Percentiles rank a stretch among this genome's conserved stretches.
Conservation (phyloP, 1,284 basidiomycete genomes). For the Baeospora myosura region DNA sequence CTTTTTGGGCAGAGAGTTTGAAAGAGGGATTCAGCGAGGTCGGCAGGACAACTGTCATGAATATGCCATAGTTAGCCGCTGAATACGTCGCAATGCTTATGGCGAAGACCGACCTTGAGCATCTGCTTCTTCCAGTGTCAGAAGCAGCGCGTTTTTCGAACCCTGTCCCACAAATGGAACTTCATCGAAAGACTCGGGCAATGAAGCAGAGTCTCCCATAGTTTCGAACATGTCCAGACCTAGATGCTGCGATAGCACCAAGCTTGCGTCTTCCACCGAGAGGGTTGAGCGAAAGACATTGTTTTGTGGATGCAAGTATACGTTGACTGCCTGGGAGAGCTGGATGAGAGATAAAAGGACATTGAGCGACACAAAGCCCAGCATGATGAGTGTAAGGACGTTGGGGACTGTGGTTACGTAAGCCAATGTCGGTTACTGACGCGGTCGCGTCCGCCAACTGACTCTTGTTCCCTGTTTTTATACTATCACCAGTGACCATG, state of each 20-base stretch:
- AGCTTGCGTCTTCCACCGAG: slow-evolving; percentile 48
- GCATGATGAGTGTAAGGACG: too few relatives aligned
- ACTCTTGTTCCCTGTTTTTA: too few relatives aligned
- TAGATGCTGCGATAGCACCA: slow-evolving; percentile 58
- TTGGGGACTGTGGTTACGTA: too few relatives aligned
- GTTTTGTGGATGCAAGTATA: slow-evolving; percentile 50
- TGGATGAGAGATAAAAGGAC: slow-evolving; percentile 23
- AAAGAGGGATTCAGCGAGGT: slow-evolving; percentile 39
- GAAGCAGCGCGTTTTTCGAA: slow-evolving; percentile 38
- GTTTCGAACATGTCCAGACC: slow-evolving; percentile 59
- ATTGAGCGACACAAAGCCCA: too few relatives aligned
- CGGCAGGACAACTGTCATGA: slow-evolving; percentile 42
- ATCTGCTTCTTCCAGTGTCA: slow-evolving; percentile 53
- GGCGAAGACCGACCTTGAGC: slow-evolving; percentile 39
- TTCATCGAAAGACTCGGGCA: too few relatives aligned
- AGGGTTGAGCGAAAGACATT: slow-evolving; percentile 28
- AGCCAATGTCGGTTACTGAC: too few relatives aligned
- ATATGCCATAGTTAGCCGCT: too few relatives aligned
- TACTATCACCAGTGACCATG: too few relatives aligned
- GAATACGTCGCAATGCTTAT: too few relatives aligned
- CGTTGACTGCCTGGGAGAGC: slow-evolving; percentile 34
- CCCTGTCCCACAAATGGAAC: slow-evolving; percentile 55
- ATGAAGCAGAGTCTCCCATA: slow-evolving; percentile 24
- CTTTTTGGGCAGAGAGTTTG: slow-evolving; percentile 23
- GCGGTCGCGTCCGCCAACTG: too few relatives aligned